Conservation (phyloP, 768 basidiomycete species). For the Saitozyma podzolica region DNA sequence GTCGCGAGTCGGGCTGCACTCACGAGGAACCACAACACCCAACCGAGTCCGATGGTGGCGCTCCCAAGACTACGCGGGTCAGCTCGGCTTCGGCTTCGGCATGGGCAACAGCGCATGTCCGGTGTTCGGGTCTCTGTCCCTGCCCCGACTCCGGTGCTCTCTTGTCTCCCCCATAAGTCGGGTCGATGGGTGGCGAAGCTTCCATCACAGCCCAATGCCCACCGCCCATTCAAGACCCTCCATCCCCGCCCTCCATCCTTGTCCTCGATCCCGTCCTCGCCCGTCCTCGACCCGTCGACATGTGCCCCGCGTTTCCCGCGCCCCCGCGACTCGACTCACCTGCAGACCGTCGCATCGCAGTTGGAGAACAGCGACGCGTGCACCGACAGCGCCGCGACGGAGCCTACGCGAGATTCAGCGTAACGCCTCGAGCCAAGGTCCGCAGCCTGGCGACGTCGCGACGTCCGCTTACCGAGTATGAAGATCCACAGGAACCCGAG, state of each 20-base stretch:
- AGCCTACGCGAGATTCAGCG: background rate
- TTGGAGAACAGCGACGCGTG: background rate
- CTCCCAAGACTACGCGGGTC: constrained; percentile 21
- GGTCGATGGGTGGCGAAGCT: too few relatives aligned
- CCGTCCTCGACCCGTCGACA: too few relatives aligned
- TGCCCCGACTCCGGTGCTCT: too few relatives aligned
- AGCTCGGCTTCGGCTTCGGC: too few relatives aligned
- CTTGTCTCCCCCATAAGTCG: background rate
- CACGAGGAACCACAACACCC: constrained; percentile 37
- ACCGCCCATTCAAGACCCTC: too few relatives aligned
- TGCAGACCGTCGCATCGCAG: background rate
- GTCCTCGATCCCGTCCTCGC: too few relatives aligned
- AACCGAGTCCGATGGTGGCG: constrained; percentile 32
- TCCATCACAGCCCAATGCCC: too few relatives aligned
- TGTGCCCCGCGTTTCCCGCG: background rate
- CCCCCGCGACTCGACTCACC: background rate
- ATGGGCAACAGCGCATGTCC: too few relatives aligned
- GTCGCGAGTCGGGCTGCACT: background rate
- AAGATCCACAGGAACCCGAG: constrained; percentile 64
- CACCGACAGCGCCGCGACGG: constrained; percentile 13
- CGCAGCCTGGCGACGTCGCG: too few relatives aligned
- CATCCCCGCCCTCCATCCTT: too few relatives aligned
- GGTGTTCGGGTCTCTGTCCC: too few relatives aligned
- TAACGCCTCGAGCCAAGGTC: background rate
- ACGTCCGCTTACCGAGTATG: constrained; percentile 44